Evolutionary conservation across 345 rosid genomes (phyloP).

Genomic region (Lepidium sativum): DNA sequence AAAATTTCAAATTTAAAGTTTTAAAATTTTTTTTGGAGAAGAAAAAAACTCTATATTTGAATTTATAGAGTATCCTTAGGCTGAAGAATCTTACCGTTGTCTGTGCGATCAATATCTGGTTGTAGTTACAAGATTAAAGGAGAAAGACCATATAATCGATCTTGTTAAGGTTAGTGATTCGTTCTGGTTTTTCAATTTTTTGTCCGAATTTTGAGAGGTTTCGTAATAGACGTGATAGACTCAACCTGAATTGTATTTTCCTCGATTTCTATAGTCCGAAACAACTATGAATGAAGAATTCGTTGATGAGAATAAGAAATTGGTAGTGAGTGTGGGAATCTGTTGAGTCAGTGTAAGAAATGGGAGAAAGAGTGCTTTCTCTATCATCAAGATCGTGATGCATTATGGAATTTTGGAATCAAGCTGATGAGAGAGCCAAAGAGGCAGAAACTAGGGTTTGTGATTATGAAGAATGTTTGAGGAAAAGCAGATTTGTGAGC

Average conservation of each 20-base stretch:
- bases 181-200: background rate
- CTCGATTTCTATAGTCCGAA: background rate
- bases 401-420: constrained; percentile 91
- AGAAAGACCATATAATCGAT: constrained; percentile 49
- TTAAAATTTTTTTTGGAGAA: too few species aligned
- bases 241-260: background rate
- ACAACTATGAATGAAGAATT: constrained; percentile 82
- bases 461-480: constrained; percentile 54
- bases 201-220: background rate
- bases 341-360: constrained; percentile 65
- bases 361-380: constrained; percentile 78
- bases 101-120: constrained; percentile 38
- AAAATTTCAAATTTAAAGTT: too few species aligned
- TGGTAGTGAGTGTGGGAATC: constrained; percentile 61
- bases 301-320: constrained; percentile 77
- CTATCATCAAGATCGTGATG: constrained; percentile 70
- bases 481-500: constrained; percentile 40
- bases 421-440: constrained; percentile 75
- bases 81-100: constrained; percentile 48
- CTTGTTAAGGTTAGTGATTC: constrained; percentile 47
- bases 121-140: constrained; percentile 38
- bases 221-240: background rate
- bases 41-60: too few species aligned
- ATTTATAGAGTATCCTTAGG: too few species aligned
- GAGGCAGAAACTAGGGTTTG: constrained; percentile 62